Base-by-base conservation (phyloP, 2,329 filamentous ascomycete genomes). In the Diaporthe sp. region DNA sequence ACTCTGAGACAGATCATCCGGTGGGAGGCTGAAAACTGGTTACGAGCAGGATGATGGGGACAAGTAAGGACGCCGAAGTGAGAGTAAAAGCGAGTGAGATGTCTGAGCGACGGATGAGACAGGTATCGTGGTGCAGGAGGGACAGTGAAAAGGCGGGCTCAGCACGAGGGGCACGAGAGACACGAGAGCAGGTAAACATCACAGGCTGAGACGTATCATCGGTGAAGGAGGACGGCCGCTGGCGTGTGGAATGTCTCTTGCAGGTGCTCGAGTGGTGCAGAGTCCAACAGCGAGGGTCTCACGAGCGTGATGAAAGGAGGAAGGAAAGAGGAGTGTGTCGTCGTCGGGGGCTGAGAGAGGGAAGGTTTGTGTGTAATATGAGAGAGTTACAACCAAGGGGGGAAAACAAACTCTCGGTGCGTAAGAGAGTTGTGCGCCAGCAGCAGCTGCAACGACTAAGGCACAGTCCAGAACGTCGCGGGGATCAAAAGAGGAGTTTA, bases 251-350 rank as follows among this genome's bases (percentile, higher is more conserved):
- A 25, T 73, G 73, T 56, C 37, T 53, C 27, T 61, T 22, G 53
- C 17, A 12, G 53, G 55, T 30, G 59, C 25, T 63, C 59, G 35
- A 47, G 59, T 75, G 44, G 63, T 63, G 61, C 73, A 75, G n/a
- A 58, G 61, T 50, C 44, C 44, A 53, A 59, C 63, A 69, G 61
- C 39, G n/a, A 27, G 37, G 51, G 73, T 72, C 32, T 74, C 69
- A 72, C 73, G 44, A 70, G 63, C 55, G 66, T 66, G 55, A 63
- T 73, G 70, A 75, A 72, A 73, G 58, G 73, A 65, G 44, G 63
- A 51, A 51, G 15, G 15, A 27, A 22, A 22, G 32, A 12, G 32
- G 55, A 66, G 6, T n/a, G 53, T 17, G 59, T 30, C n/a, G 19
- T 51, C 30, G 44, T 47, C 32, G 56, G 35, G 37, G 47, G 37